These are phyloP conservation scores for Nigrospora oryzae DNA, from an alignment of 2,329 filamentous ascomycete species.

Conservation along the genomic window DNA sequence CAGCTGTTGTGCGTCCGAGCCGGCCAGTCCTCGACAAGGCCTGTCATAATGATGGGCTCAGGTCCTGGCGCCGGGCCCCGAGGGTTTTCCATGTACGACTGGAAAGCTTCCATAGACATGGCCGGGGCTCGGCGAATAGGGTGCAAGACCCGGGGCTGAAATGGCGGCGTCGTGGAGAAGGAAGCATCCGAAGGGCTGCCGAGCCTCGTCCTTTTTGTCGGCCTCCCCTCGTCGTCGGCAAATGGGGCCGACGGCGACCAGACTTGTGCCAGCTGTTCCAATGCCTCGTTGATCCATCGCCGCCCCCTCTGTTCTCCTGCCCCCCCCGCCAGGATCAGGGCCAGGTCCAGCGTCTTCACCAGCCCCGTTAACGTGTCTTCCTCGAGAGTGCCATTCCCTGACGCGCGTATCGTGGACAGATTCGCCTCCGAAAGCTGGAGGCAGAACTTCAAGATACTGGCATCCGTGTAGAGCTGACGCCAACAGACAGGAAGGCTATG, in stretches of 20 bases:
- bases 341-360: slow-evolving; percentile 63
- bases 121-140: slow-evolving; percentile 32
- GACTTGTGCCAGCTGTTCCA: slow-evolving; percentile 29
- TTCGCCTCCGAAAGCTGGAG: slow-evolving; percentile 16
- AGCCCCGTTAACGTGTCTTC: slow-evolving; percentile 38
- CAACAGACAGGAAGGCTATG: slow-evolving; percentile 58
- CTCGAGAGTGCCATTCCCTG: slow-evolving; percentile 3
- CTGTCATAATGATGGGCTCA: slow-evolving; percentile 61
- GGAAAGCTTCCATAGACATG: slow-evolving; percentile 51
- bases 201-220: slow-evolving; percentile 1
- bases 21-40: slow-evolving; percentile 64
- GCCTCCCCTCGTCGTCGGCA: background rate
- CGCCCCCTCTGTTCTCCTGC: slow-evolving; percentile 41
- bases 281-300: slow-evolving; percentile 40
- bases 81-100: slow-evolving; percentile 45
- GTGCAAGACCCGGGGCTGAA: slow-evolving; percentile 30
- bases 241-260: background rate
- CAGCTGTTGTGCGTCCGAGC: slow-evolving; percentile 62
- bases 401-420: background rate
- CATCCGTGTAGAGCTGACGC: slow-evolving; percentile 64
- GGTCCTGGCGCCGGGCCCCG: slow-evolving; percentile 28
- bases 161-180: slow-evolving; percentile 27
- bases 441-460: slow-evolving; percentile 55
- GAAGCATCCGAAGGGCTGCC: background rate
- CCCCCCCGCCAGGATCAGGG: slow-evolving; percentile 66